Conservation (phyloP, 306 rosid species). For the Pterocarpus macrocarpus region DNA sequence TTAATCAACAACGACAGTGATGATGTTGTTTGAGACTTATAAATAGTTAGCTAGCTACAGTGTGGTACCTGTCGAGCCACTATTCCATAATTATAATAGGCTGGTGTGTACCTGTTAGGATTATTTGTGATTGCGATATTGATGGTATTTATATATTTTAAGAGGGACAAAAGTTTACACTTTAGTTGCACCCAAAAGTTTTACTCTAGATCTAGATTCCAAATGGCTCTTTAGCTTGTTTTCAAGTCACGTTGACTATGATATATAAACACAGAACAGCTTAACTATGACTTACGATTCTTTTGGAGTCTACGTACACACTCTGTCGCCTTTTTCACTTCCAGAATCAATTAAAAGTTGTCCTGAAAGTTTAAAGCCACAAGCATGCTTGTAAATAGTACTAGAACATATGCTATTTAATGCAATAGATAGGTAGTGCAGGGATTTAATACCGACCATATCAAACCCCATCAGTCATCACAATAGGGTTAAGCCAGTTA, state of each 20-base stretch:
- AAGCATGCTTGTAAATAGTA: neutral
- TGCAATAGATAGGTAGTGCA: neutral
- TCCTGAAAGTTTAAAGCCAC: neutral
- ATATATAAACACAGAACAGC: neutral
- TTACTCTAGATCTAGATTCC: conserved; percentile 3
- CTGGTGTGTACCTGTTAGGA: conserved; percentile 9
- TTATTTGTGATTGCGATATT: neutral
- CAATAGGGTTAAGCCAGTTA: neutral
- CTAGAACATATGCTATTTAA: neutral
- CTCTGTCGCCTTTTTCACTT: neutral
- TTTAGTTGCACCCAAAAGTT: conserved; percentile 43
- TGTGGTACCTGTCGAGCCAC: conserved; percentile 20
- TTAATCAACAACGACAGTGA: conserved; percentile 36
- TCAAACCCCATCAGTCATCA: neutral
- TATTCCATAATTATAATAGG: conserved; percentile 1
- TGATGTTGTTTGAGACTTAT: conserved; percentile 8
- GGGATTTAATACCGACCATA: neutral
- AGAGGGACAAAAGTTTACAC: neutral
- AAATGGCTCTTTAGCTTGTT: conserved; percentile 37
- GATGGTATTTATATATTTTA: neutral
- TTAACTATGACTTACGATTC: conserved; percentile 27
- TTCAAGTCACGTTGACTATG: conserved; percentile 25
- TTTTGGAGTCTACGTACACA: neutral
- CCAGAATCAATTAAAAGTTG: neutral
- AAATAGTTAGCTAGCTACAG: conserved; percentile 2